A percentile compares a stretch with the other conserved stretches of the same genome.
These are phyloP conservation scores for Hyaloscypha variabilis DNA, from an alignment of 495 filamentous ascomycete genomes.

Conservation along the genomic window DNA sequence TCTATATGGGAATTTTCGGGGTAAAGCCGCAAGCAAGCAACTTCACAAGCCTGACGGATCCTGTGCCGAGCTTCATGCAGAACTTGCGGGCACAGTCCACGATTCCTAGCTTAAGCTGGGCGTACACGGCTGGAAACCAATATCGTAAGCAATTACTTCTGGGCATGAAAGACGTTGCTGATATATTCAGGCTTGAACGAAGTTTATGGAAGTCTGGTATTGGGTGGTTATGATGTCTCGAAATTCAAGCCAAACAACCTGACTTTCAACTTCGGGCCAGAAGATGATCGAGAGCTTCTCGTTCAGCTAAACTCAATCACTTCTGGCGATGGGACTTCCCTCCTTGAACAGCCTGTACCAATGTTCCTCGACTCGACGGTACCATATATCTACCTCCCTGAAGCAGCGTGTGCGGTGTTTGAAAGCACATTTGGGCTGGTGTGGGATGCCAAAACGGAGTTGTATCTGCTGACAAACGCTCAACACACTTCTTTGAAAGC, in stretches of 20 bases:
- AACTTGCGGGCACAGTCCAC: conserved; percentile 44
- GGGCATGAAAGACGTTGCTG: background rate
- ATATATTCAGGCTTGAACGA: conserved; percentile 38
- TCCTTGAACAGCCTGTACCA: conserved; percentile 36
- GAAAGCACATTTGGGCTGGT: conserved; percentile 54
- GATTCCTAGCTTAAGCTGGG: conserved; percentile 56
- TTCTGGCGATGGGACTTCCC: conserved; percentile 22
- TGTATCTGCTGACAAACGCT: conserved; percentile 54
- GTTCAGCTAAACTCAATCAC: conserved; percentile 9
- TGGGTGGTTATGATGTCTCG: conserved; percentile 58
- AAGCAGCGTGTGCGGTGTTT: conserved; percentile 52
- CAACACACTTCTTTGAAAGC: conserved; percentile 43
- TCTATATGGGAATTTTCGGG: conserved; percentile 49
- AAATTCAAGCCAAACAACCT: conserved; percentile 50
- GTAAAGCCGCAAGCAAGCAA: conserved; percentile 52
- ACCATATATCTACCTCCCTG: conserved; percentile 57
- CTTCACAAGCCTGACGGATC: conserved; percentile 39
- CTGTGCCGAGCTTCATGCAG: conserved; percentile 49
- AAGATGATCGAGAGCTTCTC: conserved; percentile 4
- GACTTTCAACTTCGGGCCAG: conserved; percentile 38
- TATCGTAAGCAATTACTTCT: background rate
- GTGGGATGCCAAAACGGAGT: conserved; percentile 43
- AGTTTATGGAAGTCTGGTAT: conserved; percentile 52
- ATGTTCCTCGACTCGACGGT: conserved; percentile 56
- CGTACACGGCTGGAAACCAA: conserved; percentile 55